Evolutionary conservation across 495 filamentous ascomycete species (phyloP).

Genomic region (Annulohypoxylon nitens): DNA sequence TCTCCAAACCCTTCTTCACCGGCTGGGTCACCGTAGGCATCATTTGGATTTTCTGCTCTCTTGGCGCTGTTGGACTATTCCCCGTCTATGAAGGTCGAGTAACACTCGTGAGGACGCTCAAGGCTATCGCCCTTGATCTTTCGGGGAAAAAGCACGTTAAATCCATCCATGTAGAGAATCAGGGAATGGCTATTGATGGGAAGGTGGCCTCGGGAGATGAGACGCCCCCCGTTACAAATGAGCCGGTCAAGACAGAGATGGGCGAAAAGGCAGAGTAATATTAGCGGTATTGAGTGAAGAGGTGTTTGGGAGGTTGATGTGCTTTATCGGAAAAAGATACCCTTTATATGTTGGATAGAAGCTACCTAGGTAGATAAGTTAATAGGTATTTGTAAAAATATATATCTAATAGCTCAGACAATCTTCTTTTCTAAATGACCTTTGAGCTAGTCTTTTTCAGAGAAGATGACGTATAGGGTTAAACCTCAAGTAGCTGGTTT

Average conservation of each 20-base stretch:
- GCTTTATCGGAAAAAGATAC: slow-evolving; percentile 37
- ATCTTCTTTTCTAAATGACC: neutral
- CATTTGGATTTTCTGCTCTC: slow-evolving; percentile 85
- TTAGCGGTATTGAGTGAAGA: neutral
- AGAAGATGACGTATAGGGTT: neutral
- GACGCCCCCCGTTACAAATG: slow-evolving; percentile 31
- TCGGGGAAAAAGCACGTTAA: slow-evolving; percentile 68
- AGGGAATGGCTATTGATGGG: slow-evolving; percentile 32
- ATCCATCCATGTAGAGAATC: slow-evolving; percentile 54
- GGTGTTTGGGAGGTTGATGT: slow-evolving; percentile 1
- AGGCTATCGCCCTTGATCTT: slow-evolving; percentile 76
- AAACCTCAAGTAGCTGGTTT: neutral
- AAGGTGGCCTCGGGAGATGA: slow-evolving; percentile 23
- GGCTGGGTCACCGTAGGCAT: slow-evolving; percentile 91
- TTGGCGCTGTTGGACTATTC: slow-evolving; percentile 81
- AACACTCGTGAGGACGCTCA: slow-evolving; percentile 74
- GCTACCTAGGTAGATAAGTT: slow-evolving; percentile 1
- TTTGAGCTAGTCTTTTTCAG: neutral
- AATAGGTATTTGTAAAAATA: neutral
- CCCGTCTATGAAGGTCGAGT: slow-evolving; percentile 84
- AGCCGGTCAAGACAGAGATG: slow-evolving; percentile 30
- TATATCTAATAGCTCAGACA: neutral
- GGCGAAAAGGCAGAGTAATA: slow-evolving; percentile 25
- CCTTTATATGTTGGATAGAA: slow-evolving; percentile 11
- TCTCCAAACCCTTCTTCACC: slow-evolving; percentile 91